Conservation (phyloP, 805 yeast species). For the Candida boleticola region DNA sequence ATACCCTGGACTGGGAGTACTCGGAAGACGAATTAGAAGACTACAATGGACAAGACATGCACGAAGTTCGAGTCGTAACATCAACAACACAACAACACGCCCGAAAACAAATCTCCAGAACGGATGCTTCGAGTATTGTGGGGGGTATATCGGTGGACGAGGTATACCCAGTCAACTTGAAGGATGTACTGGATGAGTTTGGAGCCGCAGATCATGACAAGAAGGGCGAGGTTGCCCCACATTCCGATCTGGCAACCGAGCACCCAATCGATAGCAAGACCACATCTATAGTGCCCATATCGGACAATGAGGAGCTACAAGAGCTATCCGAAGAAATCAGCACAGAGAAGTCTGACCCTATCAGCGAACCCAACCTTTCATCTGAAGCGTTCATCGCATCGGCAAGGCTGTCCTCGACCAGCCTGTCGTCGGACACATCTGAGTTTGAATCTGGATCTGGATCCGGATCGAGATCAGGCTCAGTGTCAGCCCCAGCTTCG, state of each 20-base stretch:
- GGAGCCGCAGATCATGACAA: not conserved
- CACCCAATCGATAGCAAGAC: no score
- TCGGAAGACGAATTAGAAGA: not conserved
- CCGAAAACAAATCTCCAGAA: constrained; percentile 13
- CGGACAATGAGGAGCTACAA: constrained; percentile 23
- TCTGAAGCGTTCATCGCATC: constrained; percentile 7
- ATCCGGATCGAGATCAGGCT: not conserved
- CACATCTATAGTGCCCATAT: constrained; percentile 9
- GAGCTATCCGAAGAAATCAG: not conserved
- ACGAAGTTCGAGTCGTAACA: not conserved
- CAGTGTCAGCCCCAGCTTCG: constrained; percentile 6
- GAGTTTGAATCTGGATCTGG: not conserved
- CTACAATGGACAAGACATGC: not conserved
- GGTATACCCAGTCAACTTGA: not conserved
- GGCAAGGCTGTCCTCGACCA: not conserved
- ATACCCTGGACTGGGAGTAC: not conserved
- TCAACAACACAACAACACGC: not conserved
- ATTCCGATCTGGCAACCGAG: not conserved
- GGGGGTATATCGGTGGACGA: constrained; percentile 45
- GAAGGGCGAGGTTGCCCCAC: not conserved
- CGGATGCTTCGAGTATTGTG: constrained; percentile 46
- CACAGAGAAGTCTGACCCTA: not conserved
- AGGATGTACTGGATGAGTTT: not conserved
- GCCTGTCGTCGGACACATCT: not conserved
- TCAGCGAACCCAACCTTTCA: not conserved